Base-by-base conservation (phyloP, 2,329 filamentous ascomycete genomes). In the Cordyceps javanica region DNA sequence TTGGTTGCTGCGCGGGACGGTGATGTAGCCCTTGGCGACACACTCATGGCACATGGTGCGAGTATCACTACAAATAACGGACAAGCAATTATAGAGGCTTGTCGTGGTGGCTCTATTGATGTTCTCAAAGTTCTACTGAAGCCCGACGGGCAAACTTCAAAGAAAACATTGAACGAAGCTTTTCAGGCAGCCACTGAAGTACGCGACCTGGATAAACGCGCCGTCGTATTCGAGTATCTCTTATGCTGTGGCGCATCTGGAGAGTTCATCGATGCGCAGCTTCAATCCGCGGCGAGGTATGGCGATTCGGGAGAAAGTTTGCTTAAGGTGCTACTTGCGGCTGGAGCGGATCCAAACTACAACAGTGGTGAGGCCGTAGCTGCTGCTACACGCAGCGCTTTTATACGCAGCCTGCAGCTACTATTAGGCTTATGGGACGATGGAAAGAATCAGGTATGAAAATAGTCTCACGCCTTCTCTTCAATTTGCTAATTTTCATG, bases 151-250 rank as follows among this genome's bases (percentile, higher is more conserved):
- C 64, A 73, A 4, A 66, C 75, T 0, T 72, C 72, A 11, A 73
- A 73, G 49, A 65, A 67, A 7, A 80, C 76, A 0, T 66, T 84
- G 3, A 72, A 77, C 30, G 73, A 74, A 39, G 80, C 77, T 0
- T 84, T 85, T 45, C 77, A 82, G 60, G 81, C 80, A 2, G 80
- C 81, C 0, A 82, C 78, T 0, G 76, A 80, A 54, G 71, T 83
- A 2, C 68, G 75, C 2, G 77, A 83, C 58, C 66, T 84, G 5
- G 72, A 72, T 54, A 76, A 73, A 39, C 71, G 81, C 2, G 76
- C 75, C 0, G 72, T 73, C 23, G 70, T 84, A 2, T 81, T 85
- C 45, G 72, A 77, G 53, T 65, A 80, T 2, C 70, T 86, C 1
- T 66, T 86, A 0, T 69, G 75, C 11, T 73, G 73, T 34, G 81